phyloP scores from a whole-genome alignment of 176 grass and related monocot species.

The Chrysopogon serrulatus region DNA sequence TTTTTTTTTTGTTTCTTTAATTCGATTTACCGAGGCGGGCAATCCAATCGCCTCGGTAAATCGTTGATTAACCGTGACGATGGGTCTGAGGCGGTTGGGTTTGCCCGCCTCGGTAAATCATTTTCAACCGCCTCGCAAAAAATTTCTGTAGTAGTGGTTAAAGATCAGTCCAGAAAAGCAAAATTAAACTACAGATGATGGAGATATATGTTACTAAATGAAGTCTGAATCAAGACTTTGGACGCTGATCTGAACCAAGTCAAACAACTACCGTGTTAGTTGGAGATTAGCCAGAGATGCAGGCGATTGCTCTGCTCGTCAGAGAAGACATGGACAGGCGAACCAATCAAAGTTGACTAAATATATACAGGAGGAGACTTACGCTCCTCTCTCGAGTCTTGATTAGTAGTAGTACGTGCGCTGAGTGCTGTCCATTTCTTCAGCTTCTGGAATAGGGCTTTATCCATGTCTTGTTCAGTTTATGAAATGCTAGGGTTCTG shows the following conservation, averaged over 20 bases:
- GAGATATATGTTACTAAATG: neutral
- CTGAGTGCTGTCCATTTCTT: neutral
- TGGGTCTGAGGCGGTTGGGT: too few species aligned
- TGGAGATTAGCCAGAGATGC: neutral
- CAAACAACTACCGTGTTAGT: conserved; percentile 8
- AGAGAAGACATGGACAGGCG: neutral
- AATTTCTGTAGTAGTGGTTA: too few species aligned
- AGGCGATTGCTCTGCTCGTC: neutral
- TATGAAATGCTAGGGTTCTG: neutral
- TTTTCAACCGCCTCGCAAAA: too few species aligned
- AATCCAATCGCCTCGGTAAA: too few species aligned
- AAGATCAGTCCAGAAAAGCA: neutral
- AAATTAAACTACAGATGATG: neutral
- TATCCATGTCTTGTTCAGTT: neutral
- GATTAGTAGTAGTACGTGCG: neutral
- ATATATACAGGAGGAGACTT: neutral
- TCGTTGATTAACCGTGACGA: too few species aligned
- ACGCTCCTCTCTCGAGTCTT: too few species aligned
- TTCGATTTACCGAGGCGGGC: too few species aligned
- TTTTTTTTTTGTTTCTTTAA: too few species aligned
- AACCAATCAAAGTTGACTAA: conserved; percentile 17
- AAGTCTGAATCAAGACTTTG: neutral
- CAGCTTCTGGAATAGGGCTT: neutral
- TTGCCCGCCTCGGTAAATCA: too few species aligned
- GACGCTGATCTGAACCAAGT: conserved; percentile 16